phyloP scores from a whole-genome alignment of 768 basidiomycete species.

The Amanita pseudoporphyria region DNA sequence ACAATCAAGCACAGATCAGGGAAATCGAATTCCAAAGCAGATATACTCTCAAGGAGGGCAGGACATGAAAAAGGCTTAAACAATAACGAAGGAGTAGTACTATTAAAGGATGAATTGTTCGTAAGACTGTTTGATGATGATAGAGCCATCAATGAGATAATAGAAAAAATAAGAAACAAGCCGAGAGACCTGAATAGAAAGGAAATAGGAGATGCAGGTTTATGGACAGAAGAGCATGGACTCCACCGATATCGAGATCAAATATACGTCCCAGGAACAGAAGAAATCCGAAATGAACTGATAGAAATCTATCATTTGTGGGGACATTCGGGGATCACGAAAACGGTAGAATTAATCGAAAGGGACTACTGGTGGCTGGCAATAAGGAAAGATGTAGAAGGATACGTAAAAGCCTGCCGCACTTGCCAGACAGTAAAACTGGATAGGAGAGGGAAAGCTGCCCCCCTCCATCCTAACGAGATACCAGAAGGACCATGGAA shows the following conservation, averaged over 20 bases:
- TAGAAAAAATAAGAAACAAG: too few species aligned
- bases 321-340: neutral
- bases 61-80: constrained; percentile 14
- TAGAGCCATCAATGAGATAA: neutral
- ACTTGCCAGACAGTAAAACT: neutral
- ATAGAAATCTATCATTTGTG: neutral
- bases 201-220: too few species aligned
- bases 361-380: neutral
- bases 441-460: neutral
- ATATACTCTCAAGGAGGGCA: constrained; percentile 18
- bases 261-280: too few species aligned
- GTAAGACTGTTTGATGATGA: neutral
- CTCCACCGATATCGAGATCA: too few species aligned
- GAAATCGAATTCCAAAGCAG: constrained; percentile 12
- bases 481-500: neutral
- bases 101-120: constrained; percentile 9
- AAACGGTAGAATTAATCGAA: neutral
- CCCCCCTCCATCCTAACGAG: neutral
- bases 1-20: constrained; percentile 22
- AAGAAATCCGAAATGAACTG: neutral
- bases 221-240: too few species aligned
- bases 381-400: neutral
- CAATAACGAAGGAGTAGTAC: constrained; percentile 13
- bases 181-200: neutral
- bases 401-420: neutral